Evolutionary conservation across 1,284 basidiomycete genomes (phyloP), one percentile per base, ranked within the genome.

Genomic region (Phaffia rhodozyma): DNA sequence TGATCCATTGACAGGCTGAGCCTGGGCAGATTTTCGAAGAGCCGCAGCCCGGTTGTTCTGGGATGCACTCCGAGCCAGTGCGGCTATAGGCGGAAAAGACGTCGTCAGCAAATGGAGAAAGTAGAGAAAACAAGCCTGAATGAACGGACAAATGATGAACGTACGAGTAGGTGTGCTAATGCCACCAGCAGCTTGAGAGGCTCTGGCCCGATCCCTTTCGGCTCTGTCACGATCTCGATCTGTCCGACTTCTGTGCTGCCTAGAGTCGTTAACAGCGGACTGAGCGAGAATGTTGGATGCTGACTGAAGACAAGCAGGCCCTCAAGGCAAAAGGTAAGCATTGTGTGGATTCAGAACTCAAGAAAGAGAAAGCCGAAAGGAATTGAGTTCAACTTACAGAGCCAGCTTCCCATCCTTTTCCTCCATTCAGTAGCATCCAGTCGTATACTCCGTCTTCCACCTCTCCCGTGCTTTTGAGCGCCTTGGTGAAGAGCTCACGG

Each of bases 331-430:
- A 55, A 60, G 43, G 21, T 47, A 38, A 27, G 51, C 6, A 48
- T 13, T 21, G 60, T 49, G 27, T 9, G 32, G 30, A 27, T n/a
- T n/a, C n/a, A 48, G 20, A 58, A 29, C 21, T 1, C 49, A 32
- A 61, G 62, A 57, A 29, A 23, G 29, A 23, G 38, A 57, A 11
- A 50, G 52, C 53, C 27, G 49, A 54, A 21, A 16, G 21, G n/a
- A 18, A 9, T 29, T 43, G 13, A 43, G 16, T 16, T 16, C 2
- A 27, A 77, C 85, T 71, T 72, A 90, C 88, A 72, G 83, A 78
- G 53, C 86, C 85, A 49, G 82, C 83, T 78, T 97, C 92, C 92
- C 93, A 97, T 62, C 94, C 94, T 77, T 91, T 88, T 55, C 91
- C 93, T 70, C 85, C 84, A 76, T 92, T 89, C 62, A 93, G 79